Percentiles rank a stretch among this genome's conserved stretches.
These are phyloP conservation scores for Microbotryum saponariae DNA, from an alignment of 1,284 basidiomycete species.

Conservation along the genomic window DNA sequence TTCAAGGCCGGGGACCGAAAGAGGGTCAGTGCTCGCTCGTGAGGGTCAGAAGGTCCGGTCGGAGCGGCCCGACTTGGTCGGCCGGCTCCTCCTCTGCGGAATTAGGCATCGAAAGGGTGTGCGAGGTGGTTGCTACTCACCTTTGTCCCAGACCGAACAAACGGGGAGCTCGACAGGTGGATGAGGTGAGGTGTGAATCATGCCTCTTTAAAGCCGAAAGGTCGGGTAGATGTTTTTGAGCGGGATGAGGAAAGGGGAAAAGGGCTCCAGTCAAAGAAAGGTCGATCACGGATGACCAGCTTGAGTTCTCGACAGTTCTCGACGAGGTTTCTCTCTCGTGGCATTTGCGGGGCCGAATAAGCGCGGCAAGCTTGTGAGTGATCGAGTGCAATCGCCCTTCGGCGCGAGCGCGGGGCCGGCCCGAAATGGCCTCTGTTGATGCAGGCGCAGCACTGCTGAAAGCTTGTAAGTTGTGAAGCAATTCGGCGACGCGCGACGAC, in stretches of 20 bases:
- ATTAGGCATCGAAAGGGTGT: not conserved
- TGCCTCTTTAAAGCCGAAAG: not conserved
- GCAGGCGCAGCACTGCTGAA: too few species aligned
- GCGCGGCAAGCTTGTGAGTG: not conserved
- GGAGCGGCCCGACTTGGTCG: not conserved
- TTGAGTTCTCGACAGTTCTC: not conserved
- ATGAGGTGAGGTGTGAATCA: constrained; percentile 17
- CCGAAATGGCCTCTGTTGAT: not conserved
- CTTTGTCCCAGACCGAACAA: constrained; percentile 23
- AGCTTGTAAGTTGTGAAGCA: too few species aligned
- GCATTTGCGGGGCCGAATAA: not conserved
- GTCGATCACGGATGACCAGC: not conserved
- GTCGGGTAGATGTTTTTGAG: not conserved
- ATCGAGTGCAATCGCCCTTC: not conserved
- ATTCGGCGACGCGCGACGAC: too few species aligned
- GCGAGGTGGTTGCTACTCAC: constrained; percentile 8
- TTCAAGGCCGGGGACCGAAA: not conserved
- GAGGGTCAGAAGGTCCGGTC: too few species aligned
- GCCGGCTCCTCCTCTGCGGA: not conserved
- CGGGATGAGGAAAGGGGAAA: not conserved
- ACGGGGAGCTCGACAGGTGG: constrained; percentile 18
- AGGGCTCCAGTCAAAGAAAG: not conserved
- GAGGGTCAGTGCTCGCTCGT: constrained; percentile 1
- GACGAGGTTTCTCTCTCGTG: not conserved
- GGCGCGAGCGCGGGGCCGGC: not conserved